Evolutionary conservation across 2,329 filamentous ascomycete species (phyloP), one percentile per base, ranked within the genome.

Genomic region (Ascochyta koolunga): DNA sequence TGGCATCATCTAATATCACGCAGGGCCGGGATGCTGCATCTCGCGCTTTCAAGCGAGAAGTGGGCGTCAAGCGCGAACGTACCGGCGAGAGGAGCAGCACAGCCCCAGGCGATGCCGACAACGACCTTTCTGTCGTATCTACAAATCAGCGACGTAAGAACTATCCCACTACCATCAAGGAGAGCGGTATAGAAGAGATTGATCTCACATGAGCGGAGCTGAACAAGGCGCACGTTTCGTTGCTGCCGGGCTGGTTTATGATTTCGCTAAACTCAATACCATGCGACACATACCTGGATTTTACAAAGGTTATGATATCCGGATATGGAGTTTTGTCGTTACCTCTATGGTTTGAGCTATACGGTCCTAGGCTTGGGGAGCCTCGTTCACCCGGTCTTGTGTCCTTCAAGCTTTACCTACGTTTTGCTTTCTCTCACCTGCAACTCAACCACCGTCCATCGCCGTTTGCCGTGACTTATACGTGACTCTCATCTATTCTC

Each of bases 141-240:
- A 22, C 32, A 1, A 66, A 68, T 43, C 52, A 57, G 1, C 37
- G 33, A 3, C 41, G 47, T 6, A 24, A 41, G 27, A 16, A 15
- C 3, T 33, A 41, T 1, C 45, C 38, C 0, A 24, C 50, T 13
- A 54, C 40, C 0, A 10, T 60, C 2, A 44, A 65, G 8, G 45
- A 64, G 44, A n/a, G 55, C n/a, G 61, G 60, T 1, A n/a, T 49
- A 0, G 63, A 64, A 48, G 50, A 47, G 1, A 46, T 67, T 8
- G 64, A 67, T 35, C 48, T 67, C 31, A 66, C 61, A 7, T 66
- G 44, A 60, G 13, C 16, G 5, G 21, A 9, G 13, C 11, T 31
- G 15, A 13, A 18, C 22, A 18, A 15, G 13, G 22, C 22, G 21
- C 18, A 27, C 19, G 6, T 2, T 16, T 16, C 15, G 16, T 8